A percentile compares a stretch with the other conserved stretches of the same genome.
Conservation (phyloP, 306 rosid species). For the Medicago lupulina region DNA sequence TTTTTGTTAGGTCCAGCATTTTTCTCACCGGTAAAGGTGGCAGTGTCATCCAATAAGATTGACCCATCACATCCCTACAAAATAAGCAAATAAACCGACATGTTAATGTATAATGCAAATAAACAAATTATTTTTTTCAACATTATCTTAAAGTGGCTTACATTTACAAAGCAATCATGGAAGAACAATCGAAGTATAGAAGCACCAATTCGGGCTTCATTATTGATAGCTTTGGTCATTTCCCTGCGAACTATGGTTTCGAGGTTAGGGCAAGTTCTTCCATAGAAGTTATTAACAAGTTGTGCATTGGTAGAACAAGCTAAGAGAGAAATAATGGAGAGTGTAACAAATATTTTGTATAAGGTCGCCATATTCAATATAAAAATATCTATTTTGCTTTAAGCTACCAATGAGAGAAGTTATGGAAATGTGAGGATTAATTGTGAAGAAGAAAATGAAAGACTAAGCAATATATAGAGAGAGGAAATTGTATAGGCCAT, state of each 20-base stretch:
- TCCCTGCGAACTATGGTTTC: slow-evolving; percentile 51
- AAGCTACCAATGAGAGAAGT: background rate
- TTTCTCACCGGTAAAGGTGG: slow-evolving; percentile 70
- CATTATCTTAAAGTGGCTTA: slow-evolving; percentile 13
- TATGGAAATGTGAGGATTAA: background rate
- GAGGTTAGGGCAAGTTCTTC: slow-evolving; percentile 60
- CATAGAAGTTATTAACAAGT: slow-evolving; percentile 65
- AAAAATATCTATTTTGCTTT: background rate
- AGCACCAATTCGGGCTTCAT: slow-evolving; percentile 52
- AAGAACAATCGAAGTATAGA: slow-evolving; percentile 55
- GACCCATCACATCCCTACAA: slow-evolving; percentile 83
- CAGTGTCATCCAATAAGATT: slow-evolving; percentile 67
- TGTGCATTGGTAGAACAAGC: slow-evolving; percentile 57
- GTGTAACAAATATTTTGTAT: slow-evolving; percentile 31
- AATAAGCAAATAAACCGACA: background rate
- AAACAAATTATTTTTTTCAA: background rate
- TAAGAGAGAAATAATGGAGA: slow-evolving; percentile 43
- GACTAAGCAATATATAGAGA: slow-evolving; percentile 33
- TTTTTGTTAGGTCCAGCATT: slow-evolving; percentile 65
- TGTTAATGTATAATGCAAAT: too few relatives aligned
- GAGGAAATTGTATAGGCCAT: background rate
- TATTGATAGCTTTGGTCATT: slow-evolving; percentile 49
- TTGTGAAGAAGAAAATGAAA: slow-evolving; percentile 20
- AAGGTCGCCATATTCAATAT: slow-evolving; percentile 36
- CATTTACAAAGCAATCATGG: slow-evolving; percentile 61